phyloP scores from a whole-genome alignment of 139 green algal genomes.

The Haematococcus sp. region DNA sequence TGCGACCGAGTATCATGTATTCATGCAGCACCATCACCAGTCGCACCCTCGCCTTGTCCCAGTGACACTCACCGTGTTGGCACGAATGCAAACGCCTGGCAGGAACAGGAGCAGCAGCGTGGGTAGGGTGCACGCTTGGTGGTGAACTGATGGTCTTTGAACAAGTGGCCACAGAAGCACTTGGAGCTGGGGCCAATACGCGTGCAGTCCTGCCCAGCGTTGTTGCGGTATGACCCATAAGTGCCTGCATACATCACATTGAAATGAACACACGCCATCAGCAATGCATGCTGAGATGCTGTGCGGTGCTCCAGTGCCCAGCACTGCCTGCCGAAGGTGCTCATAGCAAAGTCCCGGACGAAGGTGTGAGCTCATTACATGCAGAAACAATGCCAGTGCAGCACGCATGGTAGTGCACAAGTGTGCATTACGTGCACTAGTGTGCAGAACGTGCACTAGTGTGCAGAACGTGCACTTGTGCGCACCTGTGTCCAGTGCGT shows the following conservation, averaged over 20 bases:
- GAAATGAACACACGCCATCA: too few species aligned
- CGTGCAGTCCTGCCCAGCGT: slow-evolving; percentile 35
- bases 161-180: slow-evolving; percentile 50
- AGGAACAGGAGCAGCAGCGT: neutral
- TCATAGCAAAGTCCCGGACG: too few species aligned
- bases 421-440: too few species aligned
- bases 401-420: neutral
- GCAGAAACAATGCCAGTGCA: neutral
- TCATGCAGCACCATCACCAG: too few species aligned
- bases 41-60: too few species aligned
- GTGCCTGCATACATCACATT: slow-evolving; percentile 9
- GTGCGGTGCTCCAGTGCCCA: too few species aligned
- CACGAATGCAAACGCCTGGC: neutral
- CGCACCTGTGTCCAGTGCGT: slow-evolving; percentile 35
- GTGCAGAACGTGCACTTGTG: neutral
- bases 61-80: too few species aligned
- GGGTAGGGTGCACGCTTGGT: slow-evolving; percentile 32
- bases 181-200: slow-evolving; percentile 36
- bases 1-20: too few species aligned
- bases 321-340: too few species aligned
- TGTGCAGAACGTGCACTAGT: too few species aligned
- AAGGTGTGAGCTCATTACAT: too few species aligned
- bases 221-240: slow-evolving; percentile 19
- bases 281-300: too few species aligned
- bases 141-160: slow-evolving; percentile 32